These are phyloP conservation scores for Capronia epimyces DNA, from an alignment of 2,329 filamentous ascomycete genomes.

Conservation along the genomic window DNA sequence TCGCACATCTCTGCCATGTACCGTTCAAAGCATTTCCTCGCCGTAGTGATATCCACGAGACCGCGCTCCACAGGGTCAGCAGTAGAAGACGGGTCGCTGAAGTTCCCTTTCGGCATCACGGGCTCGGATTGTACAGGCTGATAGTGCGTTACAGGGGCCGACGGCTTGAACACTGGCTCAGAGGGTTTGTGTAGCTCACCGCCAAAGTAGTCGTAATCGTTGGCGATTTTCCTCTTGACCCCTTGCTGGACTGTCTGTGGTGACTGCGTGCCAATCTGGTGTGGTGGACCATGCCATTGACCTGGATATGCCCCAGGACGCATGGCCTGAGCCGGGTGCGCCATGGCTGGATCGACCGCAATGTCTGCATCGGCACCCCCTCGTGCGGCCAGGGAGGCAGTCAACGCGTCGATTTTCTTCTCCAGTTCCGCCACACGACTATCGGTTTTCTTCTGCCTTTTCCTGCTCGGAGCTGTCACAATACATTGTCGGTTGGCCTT, in stretches of 20 bases:
- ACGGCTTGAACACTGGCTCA: conserved; percentile 12
- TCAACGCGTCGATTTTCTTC: conserved; percentile 85
- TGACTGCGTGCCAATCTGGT: conserved; percentile 9
- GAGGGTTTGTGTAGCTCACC: conserved; percentile 26
- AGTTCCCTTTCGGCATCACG: conserved; percentile 11
- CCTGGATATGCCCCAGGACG: conserved; percentile 15
- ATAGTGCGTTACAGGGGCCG: conserved; percentile 7
- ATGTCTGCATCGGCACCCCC: conserved; percentile 30
- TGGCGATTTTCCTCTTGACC: conserved; percentile 24
- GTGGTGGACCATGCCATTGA: conserved; percentile 25
- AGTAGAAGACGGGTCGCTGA: conserved; percentile 31
- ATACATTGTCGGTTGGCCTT: conserved; percentile 75
- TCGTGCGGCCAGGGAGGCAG: conserved; percentile 65
- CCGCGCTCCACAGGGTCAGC: conserved; percentile 47
- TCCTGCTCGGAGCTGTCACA: conserved; percentile 68
- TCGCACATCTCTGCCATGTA: conserved; percentile 52
- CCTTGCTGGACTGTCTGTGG: conserved; percentile 21
- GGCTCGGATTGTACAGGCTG: conserved; percentile 10
- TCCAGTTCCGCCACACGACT: conserved; percentile 83
- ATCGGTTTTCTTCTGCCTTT: conserved; percentile 88
- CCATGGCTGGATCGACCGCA: conserved; percentile 21
- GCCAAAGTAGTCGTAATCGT: conserved; percentile 26
- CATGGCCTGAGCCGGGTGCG: conserved; percentile 12
- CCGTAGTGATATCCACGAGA: conserved; percentile 49
- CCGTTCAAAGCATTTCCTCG: conserved; percentile 52